Conservation (phyloP, 257 asterid species). For the Plantago ovata region DNA sequence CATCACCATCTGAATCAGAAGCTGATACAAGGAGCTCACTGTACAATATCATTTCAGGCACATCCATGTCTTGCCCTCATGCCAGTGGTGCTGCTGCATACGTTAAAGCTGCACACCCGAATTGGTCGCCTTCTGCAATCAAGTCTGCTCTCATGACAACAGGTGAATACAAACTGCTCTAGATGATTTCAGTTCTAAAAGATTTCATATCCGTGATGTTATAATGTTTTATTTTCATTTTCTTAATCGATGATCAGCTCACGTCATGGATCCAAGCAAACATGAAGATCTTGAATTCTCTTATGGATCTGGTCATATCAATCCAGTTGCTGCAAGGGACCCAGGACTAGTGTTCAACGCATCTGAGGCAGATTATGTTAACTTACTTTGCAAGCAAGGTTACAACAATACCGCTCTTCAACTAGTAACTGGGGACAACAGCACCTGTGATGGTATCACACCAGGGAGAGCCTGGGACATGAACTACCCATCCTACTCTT, state of each 20-base stretch:
- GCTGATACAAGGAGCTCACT: constrained; percentile 27
- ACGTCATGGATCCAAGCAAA: constrained; percentile 28
- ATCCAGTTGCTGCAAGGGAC: constrained; percentile 36
- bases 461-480: constrained; percentile 50
- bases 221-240: not conserved
- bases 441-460: constrained; percentile 24
- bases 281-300: constrained; percentile 37
- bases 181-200: not conserved
- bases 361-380: constrained; percentile 36
- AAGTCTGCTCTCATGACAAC: constrained; percentile 56
- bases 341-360: constrained; percentile 46
- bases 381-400: constrained; percentile 55
- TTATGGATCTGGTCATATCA: constrained; percentile 49
- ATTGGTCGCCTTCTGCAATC: constrained; percentile 44
- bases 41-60: constrained; percentile 43
- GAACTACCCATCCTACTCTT: constrained; percentile 50
- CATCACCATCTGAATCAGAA: constrained; percentile 27
- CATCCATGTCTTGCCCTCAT: constrained; percentile 55
- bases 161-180: constrained; percentile 18
- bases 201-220: not conserved
- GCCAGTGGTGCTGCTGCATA: constrained; percentile 43
- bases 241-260: constrained; percentile 25
- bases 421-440: constrained; percentile 46
- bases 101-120: constrained; percentile 34
- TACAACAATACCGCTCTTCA: constrained; percentile 34